These are phyloP conservation scores for Halophytophthora polymorphica DNA, from an alignment of 352 stramenopile genomes.

Conservation along the genomic window DNA sequence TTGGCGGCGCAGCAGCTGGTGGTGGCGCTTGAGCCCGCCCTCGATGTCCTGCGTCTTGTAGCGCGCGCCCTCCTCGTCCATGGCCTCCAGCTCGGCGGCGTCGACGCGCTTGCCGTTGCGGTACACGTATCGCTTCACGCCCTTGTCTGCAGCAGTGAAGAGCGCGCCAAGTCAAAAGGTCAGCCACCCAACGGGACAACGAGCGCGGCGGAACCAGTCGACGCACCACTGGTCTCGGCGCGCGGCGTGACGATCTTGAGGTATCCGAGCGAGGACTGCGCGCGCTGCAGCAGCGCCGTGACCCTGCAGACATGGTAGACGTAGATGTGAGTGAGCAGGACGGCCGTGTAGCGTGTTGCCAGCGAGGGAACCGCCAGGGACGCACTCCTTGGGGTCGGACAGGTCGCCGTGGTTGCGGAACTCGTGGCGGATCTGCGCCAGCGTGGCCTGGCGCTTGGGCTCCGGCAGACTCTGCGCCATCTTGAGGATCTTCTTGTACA, in stretches of 20 bases:
- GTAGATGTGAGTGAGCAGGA: slow-evolving; percentile 3
- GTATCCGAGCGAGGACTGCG: slow-evolving; percentile 80
- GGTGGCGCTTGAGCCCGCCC: slow-evolving; percentile 63
- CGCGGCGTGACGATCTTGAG: slow-evolving; percentile 86
- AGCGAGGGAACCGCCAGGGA: slow-evolving; percentile 6
- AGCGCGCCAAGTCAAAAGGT: slow-evolving; percentile 1
- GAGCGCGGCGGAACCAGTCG: background rate
- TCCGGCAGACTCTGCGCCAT: slow-evolving; percentile 73
- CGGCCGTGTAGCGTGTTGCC: background rate
- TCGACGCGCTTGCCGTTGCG: slow-evolving; percentile 75
- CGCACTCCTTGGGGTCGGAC: slow-evolving; percentile 66
- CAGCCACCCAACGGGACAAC: background rate
- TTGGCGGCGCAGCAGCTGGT: slow-evolving; percentile 75
- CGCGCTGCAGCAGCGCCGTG: slow-evolving; percentile 62
- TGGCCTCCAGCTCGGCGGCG: slow-evolving; percentile 32
- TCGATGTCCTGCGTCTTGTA: slow-evolving; percentile 78
- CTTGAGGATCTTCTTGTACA: slow-evolving; percentile 86
- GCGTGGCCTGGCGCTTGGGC: slow-evolving; percentile 52
- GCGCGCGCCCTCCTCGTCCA: slow-evolving; percentile 52
- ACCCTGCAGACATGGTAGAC: slow-evolving; percentile 30
- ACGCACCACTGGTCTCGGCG: slow-evolving; percentile 38
- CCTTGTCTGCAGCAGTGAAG: slow-evolving; percentile 30
- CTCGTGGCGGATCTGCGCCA: slow-evolving; percentile 75
- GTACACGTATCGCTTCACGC: slow-evolving; percentile 81
- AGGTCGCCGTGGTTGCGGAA: slow-evolving; percentile 64